Base-by-base conservation (phyloP, 441 rosid species). In the Pelargonium citronellum region DNA sequence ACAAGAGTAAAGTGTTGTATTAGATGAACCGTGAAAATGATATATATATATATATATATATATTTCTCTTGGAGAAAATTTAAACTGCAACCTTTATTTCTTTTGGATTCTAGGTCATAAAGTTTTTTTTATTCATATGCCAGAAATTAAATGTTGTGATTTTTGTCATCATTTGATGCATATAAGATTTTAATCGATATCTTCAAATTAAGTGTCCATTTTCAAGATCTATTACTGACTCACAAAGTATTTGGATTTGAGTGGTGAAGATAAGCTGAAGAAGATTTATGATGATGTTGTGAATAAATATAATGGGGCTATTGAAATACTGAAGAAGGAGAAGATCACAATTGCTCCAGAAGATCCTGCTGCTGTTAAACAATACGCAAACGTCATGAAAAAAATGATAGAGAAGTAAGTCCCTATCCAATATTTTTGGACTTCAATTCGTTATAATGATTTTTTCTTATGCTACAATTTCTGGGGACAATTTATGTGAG, bases 291-390 rank as follows among this genome's bases (percentile, higher is more conserved):
- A 84, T 78, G 99, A 92, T 7, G 83, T 95, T 67, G 91, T 89
- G 83, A 85, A 84, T 69, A 92, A 95, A 66, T 95, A 84, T 71
- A 92, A 87, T 80, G 83, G 89, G 7, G 98, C 99, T 12, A 61
- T 95, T 53, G 98, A 91, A 67, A 63, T 92, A 74, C 82, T 91
- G 72, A 81, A 85, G 39, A 84, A 86, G 83, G 99, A 92, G 81
- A 92, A 89, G 78, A 91, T 95, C 81, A 91, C 89, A 75, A 87
- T 95, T 65, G 90, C 72, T 72, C 98, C 99, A 20, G 90, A 91
- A 55, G 94, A 95, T 80, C 92, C 94, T 11, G 88, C 95, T 75
- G 96, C 96, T 7, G 97, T 95, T 12, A 66, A 87, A 69, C 96
- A 88, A 0, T 95, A 87, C 74, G 92, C 96, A 1, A 88, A 81